Conservation (phyloP, 805 yeast species). For the Lachancea lanzarotensis region DNA sequence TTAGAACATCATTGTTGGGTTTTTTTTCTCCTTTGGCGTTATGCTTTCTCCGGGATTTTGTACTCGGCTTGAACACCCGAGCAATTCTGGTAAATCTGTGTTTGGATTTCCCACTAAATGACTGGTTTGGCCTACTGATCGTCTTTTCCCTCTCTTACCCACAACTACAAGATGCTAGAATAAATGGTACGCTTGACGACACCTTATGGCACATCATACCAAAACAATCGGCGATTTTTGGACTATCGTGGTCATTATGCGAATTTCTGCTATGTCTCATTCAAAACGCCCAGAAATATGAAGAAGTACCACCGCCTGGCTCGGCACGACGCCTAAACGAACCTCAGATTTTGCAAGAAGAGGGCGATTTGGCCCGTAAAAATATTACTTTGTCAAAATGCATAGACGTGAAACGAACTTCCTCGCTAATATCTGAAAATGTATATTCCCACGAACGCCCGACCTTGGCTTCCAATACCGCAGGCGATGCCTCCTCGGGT, state of each 20-base stretch:
- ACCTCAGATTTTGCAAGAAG: slow-evolving; percentile 8
- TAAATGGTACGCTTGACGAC: slow-evolving; percentile 7
- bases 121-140: slow-evolving; percentile 33
- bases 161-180: slow-evolving; percentile 28
- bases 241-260: slow-evolving; percentile 33
- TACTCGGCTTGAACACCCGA: slow-evolving; percentile 26
- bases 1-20: slow-evolving; percentile 34
- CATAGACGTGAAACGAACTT: slow-evolving; percentile 31
- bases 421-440: slow-evolving; percentile 31
- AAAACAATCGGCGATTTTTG: slow-evolving; percentile 36
- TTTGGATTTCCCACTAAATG: slow-evolving; percentile 30
- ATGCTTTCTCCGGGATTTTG: slow-evolving; percentile 26
- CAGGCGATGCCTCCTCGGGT: slow-evolving; percentile 2
- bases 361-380: slow-evolving; percentile 20
- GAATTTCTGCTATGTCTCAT: slow-evolving; percentile 28
- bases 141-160: slow-evolving; percentile 37
- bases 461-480: not conserved
- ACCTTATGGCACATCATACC: slow-evolving; percentile 37
- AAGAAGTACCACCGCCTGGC: slow-evolving; percentile 17
- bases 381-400: slow-evolving; percentile 35
- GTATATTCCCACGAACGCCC: slow-evolving; percentile 17
- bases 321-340: slow-evolving; percentile 4
- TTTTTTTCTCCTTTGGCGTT: slow-evolving; percentile 32
- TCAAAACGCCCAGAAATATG: slow-evolving; percentile 22
- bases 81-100: slow-evolving; percentile 28